phyloP scores from a whole-genome alignment of 1,284 basidiomycete genomes.

The Ceratobasidium sp. region DNA sequence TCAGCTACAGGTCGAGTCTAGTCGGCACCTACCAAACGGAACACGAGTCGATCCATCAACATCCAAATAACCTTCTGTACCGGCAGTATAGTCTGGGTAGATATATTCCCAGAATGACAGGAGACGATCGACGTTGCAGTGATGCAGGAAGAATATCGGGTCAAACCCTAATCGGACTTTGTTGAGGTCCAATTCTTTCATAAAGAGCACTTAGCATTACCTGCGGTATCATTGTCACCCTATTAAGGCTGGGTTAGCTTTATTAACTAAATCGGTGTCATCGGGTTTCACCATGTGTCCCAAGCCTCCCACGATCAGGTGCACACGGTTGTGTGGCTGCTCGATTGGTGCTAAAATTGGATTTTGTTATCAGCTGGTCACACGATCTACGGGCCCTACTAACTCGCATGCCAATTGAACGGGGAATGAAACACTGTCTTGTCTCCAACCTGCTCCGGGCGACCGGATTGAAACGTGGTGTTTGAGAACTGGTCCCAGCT shows the following conservation, averaged over 20 bases:
- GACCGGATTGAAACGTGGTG: conserved; percentile 34
- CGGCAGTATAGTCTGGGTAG: conserved; percentile 38
- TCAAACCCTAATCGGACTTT: conserved; percentile 39
- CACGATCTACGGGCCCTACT: no score
- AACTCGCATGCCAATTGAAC: background rate
- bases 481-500: conserved; percentile 41
- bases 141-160: conserved; percentile 42
- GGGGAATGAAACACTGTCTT: background rate
- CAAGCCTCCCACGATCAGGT: conserved; percentile 28
- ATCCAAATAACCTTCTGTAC: conserved; percentile 14
- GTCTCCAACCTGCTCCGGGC: background rate
- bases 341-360: conserved; percentile 29
- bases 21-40: conserved; percentile 21
- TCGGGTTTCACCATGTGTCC: conserved; percentile 36
- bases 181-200: background rate
- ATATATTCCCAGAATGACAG: conserved; percentile 41
- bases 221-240: conserved; percentile 12
- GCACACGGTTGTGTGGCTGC: conserved; percentile 34
- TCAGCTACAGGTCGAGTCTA: no score
- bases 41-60: conserved; percentile 16
- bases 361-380: no score
- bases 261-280: background rate
- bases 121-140: conserved; percentile 41
- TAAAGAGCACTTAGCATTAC: background rate
- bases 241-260: background rate